Conservation (phyloP, 331 rosid species). For the Saraca asoca region DNA sequence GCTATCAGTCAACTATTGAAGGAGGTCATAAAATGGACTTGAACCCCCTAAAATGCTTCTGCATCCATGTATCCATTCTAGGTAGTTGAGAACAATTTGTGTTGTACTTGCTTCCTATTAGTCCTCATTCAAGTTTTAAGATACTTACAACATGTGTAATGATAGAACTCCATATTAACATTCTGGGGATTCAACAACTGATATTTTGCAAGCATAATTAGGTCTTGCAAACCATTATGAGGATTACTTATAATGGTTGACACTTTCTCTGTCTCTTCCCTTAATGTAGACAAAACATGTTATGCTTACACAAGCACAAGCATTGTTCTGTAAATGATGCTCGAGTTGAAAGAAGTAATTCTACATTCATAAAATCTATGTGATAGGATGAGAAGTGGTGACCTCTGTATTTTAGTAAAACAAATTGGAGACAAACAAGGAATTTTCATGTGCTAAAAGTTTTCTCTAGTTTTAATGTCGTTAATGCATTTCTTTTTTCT, state of each 20-base stretch:
- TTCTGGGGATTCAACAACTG: not conserved
- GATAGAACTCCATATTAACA: not conserved
- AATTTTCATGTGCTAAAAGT: not conserved
- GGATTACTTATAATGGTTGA: not conserved
- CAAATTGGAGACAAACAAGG: not conserved
- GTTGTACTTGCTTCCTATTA: slow-evolving; percentile 8
- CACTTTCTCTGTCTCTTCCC: too few relatives aligned
- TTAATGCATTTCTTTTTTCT: too few relatives aligned
- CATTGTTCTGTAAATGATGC: slow-evolving; percentile 14
- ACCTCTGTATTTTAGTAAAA: not conserved
- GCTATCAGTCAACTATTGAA: slow-evolving; percentile 57
- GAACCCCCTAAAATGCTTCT: slow-evolving; percentile 31
- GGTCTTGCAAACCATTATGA: slow-evolving; percentile 11
- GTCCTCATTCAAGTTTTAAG: not conserved
- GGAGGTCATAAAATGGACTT: slow-evolving; percentile 62
- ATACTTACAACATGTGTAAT: not conserved
- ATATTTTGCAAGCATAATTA: slow-evolving; percentile 9
- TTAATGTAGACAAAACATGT: too few relatives aligned
- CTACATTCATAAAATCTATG: not conserved
- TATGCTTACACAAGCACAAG: not conserved
- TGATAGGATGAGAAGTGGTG: not conserved
- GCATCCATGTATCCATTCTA: not conserved
- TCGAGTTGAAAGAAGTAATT: slow-evolving; percentile 8
- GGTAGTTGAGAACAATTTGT: slow-evolving; percentile 24
- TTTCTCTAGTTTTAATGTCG: too few relatives aligned